Evolutionary conservation across 352 stramenopile genomes (phyloP), one percentile per base, ranked within the genome.

Genomic region (Pythium biforme): DNA sequence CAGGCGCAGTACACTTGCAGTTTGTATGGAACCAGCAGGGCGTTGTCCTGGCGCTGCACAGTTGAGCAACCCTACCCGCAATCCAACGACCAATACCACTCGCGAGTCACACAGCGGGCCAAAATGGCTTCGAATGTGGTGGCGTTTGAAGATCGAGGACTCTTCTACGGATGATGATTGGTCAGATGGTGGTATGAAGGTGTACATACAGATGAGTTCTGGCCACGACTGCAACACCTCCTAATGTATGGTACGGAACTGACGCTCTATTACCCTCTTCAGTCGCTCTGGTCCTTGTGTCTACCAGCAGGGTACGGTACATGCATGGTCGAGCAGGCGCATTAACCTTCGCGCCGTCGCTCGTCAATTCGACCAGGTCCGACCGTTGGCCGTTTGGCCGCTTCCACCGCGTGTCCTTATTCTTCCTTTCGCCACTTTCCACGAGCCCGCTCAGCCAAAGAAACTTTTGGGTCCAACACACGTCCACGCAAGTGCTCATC

Each of bases 11-110:
- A 33, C 12, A 51, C 53, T 51, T 26, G 39, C 1, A 6, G 14
- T 51, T 40, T 50, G 53, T 59, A 59, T 59, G 23, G 31, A 40
- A 26, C 1, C 8, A 31, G 7, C 31, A 17, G 49, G 29, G 11
- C 27, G 3, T 25, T 23, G 26, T 12, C 48, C 48, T 54, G 33
- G 11, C 27, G 25, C 27, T 40, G 17, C 31, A 55, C 49, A 55
- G 25, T 39, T 5, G 3, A 25, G 34, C 51, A 48, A 47, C 34
- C 50, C 50, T 45, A 33, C 20, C 29, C 23, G 15, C 22, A 31
- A 22, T 34, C 37, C 14, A 43, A n/a, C 17, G 14, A 43, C 37
- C 37, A 43, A 43, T 43, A 43, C 37, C 37, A 43, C 37, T 20
- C 37, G 12, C 14, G 17, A n/a, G 37, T 43, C 37, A 43, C 31